Evolutionary conservation across 257 asterid genomes (phyloP).

Genomic region (Schizonepeta tenuifolia): DNA sequence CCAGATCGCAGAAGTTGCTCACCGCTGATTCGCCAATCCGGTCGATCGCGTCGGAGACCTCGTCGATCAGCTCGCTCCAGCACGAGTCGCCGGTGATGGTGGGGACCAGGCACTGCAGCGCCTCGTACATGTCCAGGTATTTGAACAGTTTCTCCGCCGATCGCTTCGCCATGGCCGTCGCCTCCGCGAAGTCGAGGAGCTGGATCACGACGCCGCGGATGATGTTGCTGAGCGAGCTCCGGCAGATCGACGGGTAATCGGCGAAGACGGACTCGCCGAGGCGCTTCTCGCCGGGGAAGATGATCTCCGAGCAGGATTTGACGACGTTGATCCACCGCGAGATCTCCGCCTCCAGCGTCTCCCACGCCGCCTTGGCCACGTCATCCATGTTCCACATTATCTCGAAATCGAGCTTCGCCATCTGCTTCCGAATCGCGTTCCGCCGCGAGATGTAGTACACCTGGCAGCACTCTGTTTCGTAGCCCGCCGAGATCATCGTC

Average conservation of each 20-base stretch:
- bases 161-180: conserved; percentile 63
- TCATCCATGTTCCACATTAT: conserved; percentile 66
- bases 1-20: conserved; percentile 65
- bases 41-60: conserved; percentile 51
- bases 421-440: conserved; percentile 49
- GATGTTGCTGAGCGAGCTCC: conserved; percentile 49
- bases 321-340: conserved; percentile 67
- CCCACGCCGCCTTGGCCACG: conserved; percentile 69
- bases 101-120: conserved; percentile 54
- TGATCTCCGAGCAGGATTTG: conserved; percentile 43
- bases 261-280: conserved; percentile 60
- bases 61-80: conserved; percentile 47
- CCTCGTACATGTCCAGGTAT: conserved; percentile 73
- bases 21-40: conserved; percentile 69
- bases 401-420: conserved; percentile 63
- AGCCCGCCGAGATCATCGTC: conserved; percentile 72
- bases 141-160: conserved; percentile 86
- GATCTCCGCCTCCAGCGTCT: conserved; percentile 65
- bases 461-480: conserved; percentile 73
- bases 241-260: conserved; percentile 41
- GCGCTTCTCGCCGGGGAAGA: conserved; percentile 65
- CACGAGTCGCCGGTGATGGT: conserved; percentile 43
- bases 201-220: conserved; percentile 65
- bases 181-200: conserved; percentile 83
- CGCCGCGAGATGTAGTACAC: conserved; percentile 67